These are phyloP conservation scores for Erythrophleum fordii DNA, from an alignment of 306 rosid species.

Conservation along the genomic window DNA sequence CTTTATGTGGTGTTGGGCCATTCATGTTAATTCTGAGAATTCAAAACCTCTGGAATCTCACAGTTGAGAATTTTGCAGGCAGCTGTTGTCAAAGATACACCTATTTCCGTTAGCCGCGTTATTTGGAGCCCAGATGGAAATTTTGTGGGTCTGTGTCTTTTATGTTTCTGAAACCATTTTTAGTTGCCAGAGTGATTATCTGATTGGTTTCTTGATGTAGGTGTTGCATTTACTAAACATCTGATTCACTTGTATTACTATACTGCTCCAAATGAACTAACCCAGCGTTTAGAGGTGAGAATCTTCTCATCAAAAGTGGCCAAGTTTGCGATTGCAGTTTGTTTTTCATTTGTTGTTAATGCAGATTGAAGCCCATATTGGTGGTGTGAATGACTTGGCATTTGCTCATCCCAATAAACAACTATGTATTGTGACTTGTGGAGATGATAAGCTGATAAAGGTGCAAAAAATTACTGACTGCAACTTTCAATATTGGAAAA, in stretches of 20 bases:
- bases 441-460: conserved; percentile 89
- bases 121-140: conserved; percentile 91
- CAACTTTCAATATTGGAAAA: conserved; percentile 29
- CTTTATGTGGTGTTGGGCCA: conserved; percentile 5
- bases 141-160: conserved; percentile 70
- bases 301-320: conserved; percentile 36
- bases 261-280: conserved; percentile 68
- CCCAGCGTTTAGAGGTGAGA: conserved; percentile 72
- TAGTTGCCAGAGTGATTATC: conserved; percentile 32
- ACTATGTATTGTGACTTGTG: conserved; percentile 83
- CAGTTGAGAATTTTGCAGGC: conserved; percentile 56
- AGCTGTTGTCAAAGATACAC: conserved; percentile 55
- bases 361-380: conserved; percentile 86
- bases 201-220: conserved; percentile 54
- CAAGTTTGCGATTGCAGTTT: conserved; percentile 38
- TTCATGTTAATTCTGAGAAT: conserved; percentile 36
- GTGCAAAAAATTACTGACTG: conserved; percentile 46
- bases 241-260: conserved; percentile 80
- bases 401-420: conserved; percentile 87
- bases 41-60: conserved; percentile 45
- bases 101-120: conserved; percentile 79
- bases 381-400: conserved; percentile 89
- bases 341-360: conserved; percentile 36
- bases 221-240: conserved; percentile 88
- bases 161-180: conserved; percentile 31